Conservation (phyloP, 2,329 filamentous ascomycete genomes). For the Fusarium abutilonis region DNA sequence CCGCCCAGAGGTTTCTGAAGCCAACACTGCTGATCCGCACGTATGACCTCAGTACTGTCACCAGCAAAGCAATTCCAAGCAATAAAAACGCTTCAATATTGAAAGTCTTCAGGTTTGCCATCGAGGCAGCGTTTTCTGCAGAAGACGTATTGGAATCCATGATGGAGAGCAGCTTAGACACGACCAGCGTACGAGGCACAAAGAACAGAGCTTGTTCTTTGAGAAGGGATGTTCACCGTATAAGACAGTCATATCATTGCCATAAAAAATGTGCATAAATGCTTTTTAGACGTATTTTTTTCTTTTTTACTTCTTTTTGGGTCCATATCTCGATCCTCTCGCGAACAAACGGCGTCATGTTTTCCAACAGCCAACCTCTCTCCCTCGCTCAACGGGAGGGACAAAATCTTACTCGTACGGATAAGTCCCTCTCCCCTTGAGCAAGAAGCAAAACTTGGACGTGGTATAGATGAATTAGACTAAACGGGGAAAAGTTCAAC, state of each 20-base stretch:
- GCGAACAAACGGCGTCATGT: neutral
- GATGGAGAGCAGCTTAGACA: conserved; percentile 1
- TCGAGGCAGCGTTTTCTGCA: conserved; percentile 37
- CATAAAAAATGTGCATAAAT: conserved; percentile 6
- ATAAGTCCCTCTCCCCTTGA: neutral
- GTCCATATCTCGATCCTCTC: neutral
- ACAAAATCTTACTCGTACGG: neutral
- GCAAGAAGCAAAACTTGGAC: conserved; percentile 18
- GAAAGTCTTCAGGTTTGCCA: conserved; percentile 41
- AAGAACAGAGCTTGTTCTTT: neutral
- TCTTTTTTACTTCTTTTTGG: conserved; percentile 14
- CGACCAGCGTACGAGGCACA: neutral
- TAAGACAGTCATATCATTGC: conserved; percentile 8
- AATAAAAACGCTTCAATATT: conserved; percentile 54
- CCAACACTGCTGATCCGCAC: conserved; percentile 61
- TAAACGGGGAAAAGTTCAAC: conserved; percentile 27
- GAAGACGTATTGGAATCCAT: conserved; percentile 32
- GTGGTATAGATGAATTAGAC: conserved; percentile 13
- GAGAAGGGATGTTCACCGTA: conserved; percentile 17
- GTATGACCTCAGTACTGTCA: conserved; percentile 62
- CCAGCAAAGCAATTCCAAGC: conserved; percentile 58
- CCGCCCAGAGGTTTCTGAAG: conserved; percentile 60
- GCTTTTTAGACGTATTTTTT: neutral
- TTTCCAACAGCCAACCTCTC: conserved; percentile 9
- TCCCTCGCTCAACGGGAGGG: conserved; percentile 11